Evolutionary conservation across 495 filamentous ascomycete species (phyloP), one percentile per base, ranked within the genome.

Genomic region (Lineolata rhizophorae): DNA sequence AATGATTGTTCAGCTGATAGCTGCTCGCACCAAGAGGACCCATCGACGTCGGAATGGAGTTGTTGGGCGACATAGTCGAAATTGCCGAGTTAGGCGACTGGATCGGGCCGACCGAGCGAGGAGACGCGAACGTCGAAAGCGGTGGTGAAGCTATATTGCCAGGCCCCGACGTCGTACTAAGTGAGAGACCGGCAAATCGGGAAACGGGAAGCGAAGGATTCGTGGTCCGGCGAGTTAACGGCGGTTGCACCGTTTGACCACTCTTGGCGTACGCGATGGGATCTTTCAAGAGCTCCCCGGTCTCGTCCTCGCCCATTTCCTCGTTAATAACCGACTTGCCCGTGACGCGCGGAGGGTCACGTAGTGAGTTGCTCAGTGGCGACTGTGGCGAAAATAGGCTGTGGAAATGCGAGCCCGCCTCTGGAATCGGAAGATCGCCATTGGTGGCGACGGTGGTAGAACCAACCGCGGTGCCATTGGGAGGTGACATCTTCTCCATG

Each of bases 251-350:
- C 0, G 62, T 54, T 37, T 73, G 58, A 6, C 75, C 79, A 43
- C 73, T 84, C 36, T 81, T 73, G 3, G 76, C 81, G 50, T 79
- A 92, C 0, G 72, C 78, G 20, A 87, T 66, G 1, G 81, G 74
- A 46, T 92, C 76, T 34, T 82, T 80, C 6, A 91, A 58, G 8
- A 91, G 54, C 44, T 83, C 73, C 4, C 75, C 74, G 0, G 80
- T 84, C 45, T 92, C 83, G 41, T 91, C 82, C 35, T 75, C 80
- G 5, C 67, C 61, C 9, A 63, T 52, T 44, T 90, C 80, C 44
- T 82, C 70, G 43, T 77, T 81, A 41, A 93, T 92, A 33, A 90
- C 64, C 2, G 72, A 69, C 51, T 85, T 92, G 34, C 83, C 77
- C 11, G 71, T 70, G 29, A 77, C 61, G 31, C 81, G 59, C n/a